These are phyloP conservation scores for Trifolium fragiferum DNA, from an alignment of 306 rosid genomes.

Conservation along the genomic window DNA sequence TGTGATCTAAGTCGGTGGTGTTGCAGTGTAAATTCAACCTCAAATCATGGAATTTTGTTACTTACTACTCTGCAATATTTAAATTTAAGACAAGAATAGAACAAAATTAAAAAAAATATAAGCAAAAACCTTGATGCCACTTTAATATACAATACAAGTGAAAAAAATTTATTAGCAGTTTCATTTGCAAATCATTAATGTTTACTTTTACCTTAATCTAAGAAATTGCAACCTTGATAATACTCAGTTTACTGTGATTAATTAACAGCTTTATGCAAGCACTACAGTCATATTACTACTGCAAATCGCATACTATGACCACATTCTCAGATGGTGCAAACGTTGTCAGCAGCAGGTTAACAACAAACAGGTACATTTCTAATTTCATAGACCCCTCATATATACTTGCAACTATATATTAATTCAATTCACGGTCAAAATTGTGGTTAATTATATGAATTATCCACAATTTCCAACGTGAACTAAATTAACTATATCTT, in stretches of 20 bases:
- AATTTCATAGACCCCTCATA: neutral
- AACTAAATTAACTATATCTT: too few species aligned
- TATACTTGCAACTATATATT: too few species aligned
- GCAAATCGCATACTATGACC: slow-evolving; percentile 73
- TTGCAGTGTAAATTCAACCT: neutral
- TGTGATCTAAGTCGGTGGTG: too few species aligned
- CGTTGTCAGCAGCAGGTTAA: slow-evolving; percentile 30
- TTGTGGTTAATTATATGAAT: too few species aligned
- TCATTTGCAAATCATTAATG: neutral
- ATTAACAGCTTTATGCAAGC: slow-evolving; percentile 67
- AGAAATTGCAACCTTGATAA: neutral
- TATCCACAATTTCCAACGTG: too few species aligned
- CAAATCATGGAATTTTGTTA: neutral
- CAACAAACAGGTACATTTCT: slow-evolving; percentile 28
- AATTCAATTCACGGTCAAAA: too few species aligned
- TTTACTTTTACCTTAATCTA: neutral
- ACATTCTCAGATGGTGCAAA: slow-evolving; percentile 52
- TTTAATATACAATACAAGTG: too few species aligned
- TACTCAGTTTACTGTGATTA: neutral
- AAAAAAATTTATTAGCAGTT: neutral
- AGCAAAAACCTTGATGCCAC: too few species aligned
- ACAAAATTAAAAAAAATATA: too few species aligned
- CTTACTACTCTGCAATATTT: too few species aligned
- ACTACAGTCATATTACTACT: slow-evolving; percentile 69
- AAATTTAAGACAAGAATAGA: too few species aligned